These are phyloP conservation scores for Symbiodinium pilosum DNA, from an alignment of 73 alveolate species.

Conservation along the genomic window DNA sequence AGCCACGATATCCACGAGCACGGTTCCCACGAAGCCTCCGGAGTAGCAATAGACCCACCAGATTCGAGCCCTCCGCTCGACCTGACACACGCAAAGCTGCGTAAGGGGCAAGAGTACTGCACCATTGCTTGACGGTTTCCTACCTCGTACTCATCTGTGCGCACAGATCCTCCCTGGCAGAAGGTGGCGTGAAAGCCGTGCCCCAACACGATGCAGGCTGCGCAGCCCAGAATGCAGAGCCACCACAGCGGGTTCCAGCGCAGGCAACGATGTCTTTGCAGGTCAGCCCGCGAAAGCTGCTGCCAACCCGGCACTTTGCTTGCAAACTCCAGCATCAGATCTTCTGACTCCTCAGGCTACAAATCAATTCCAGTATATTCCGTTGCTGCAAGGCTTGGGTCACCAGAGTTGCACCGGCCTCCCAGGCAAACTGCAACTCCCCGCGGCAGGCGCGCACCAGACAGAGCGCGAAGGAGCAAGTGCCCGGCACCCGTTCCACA, in stretches of 20 bases:
- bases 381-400: too few relatives aligned
- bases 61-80: conserved; percentile 69
- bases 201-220: conserved; percentile 73
- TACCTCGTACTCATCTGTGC: conserved; percentile 25
- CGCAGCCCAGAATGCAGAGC: conserved; percentile 77
- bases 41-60: conserved; percentile 95
- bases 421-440: neutral
- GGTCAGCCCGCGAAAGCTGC: neutral
- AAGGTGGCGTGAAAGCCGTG: conserved; percentile 68
- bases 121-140: too few relatives aligned
- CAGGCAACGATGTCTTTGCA: neutral
- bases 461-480: neutral
- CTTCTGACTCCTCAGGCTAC: conserved; percentile 79
- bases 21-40: conserved; percentile 89
- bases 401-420: neutral
- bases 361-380: too few relatives aligned
- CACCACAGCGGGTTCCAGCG: conserved; percentile 71
- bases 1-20: conserved; percentile 40
- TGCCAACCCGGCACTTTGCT: conserved; percentile 19
- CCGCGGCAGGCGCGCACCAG: conserved; percentile 15
- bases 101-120: neutral
- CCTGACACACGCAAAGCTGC: conserved; percentile 1
- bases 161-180: conserved; percentile 78
- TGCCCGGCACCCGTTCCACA: neutral
- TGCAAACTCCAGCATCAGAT: conserved; percentile 88